Percentiles rank a stretch among this genome's conserved stretches.
Evolutionary conservation across 179 eudicot genomes (phyloP).

Genomic region (Amaranthus tricolor): DNA sequence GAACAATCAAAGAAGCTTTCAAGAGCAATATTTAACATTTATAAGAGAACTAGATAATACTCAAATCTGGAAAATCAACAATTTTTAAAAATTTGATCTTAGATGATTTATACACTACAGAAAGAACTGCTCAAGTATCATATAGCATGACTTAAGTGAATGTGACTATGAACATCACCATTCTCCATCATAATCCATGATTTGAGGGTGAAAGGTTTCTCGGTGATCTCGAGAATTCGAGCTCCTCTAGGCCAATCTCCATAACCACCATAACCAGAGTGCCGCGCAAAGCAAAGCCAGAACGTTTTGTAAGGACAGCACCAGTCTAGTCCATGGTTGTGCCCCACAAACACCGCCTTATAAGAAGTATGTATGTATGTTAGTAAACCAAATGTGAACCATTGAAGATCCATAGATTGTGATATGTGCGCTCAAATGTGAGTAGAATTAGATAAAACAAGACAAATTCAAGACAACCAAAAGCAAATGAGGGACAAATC

Average conservation of each 20-base stretch:
- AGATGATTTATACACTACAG: too few relatives aligned
- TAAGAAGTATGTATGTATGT: constrained; percentile 7
- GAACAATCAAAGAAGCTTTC: too few relatives aligned
- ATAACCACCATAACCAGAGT: constrained; percentile 93
- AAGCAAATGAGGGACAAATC: too few relatives aligned
- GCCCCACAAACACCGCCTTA: constrained; percentile 94
- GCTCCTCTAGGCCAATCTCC: constrained; percentile 88
- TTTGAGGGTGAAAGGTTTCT: constrained; percentile 65
- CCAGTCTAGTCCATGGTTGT: constrained; percentile 97
- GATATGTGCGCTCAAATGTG: too few relatives aligned
- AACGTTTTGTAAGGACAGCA: constrained; percentile 78
- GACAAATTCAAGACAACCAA: too few relatives aligned
- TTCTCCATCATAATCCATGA: constrained; percentile 94
- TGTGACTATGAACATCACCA: constrained; percentile 62
- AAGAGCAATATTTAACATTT: too few relatives aligned
- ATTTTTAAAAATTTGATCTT: too few relatives aligned
- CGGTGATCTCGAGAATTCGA: constrained; percentile 60
- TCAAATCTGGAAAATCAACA: too few relatives aligned
- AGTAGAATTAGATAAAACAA: too few relatives aligned
- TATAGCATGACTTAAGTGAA: constrained; percentile 37
- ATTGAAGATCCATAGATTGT: background rate
- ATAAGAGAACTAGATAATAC: too few relatives aligned
- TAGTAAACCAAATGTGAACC: background rate
- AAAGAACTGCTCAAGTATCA: too few relatives aligned
- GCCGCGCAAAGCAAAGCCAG: constrained; percentile 90